Evolutionary conservation across 768 basidiomycete species (phyloP).

Genomic region (Kwoniella shandongensis): DNA sequence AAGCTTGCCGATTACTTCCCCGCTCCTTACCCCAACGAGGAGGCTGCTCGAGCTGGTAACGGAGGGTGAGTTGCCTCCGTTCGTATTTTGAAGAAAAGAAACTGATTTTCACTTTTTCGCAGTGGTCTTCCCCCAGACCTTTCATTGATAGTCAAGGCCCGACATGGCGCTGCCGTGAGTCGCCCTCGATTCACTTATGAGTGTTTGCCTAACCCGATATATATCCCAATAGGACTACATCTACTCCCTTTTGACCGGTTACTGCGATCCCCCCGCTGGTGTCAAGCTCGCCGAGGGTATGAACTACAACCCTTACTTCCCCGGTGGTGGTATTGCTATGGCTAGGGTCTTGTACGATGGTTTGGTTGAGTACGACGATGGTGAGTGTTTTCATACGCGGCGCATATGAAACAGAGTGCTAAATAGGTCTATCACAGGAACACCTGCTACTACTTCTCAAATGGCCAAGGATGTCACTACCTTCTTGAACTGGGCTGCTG

Average conservation of each 20-base stretch:
- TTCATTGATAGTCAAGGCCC: conserved; percentile 94
- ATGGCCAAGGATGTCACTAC: conserved; percentile 99
- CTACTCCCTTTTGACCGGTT: conserved; percentile 94
- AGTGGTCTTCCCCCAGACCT: conserved; percentile 95
- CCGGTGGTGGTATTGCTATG: conserved; percentile 98
- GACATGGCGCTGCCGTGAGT: conserved; percentile 85
- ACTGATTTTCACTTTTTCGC: conserved; percentile 1
- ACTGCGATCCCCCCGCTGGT: conserved; percentile 86
- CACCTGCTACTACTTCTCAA: conserved; percentile 93
- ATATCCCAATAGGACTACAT: conserved; percentile 99
- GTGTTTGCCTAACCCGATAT: no score
- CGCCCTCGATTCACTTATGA: no score
- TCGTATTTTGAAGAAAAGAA: background rate
- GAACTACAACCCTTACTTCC: conserved; percentile 94
- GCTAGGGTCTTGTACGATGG: conserved; percentile 91
- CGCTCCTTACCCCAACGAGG: conserved; percentile 91
- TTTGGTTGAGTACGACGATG: conserved; percentile 93
- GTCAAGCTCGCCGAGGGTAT: conserved; percentile 68
- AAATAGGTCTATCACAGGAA: conserved; percentile 59
- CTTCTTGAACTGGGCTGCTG: conserved; percentile 94
- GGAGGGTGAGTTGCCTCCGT: conserved; percentile 57
- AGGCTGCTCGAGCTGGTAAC: conserved; percentile 92
- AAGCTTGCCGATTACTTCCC: conserved; percentile 98
- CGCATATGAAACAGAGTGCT: background rate
- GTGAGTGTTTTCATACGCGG: conserved; percentile 55